Conservation (phyloP, 345 rosid species). For the Populus pruinosa region DNA sequence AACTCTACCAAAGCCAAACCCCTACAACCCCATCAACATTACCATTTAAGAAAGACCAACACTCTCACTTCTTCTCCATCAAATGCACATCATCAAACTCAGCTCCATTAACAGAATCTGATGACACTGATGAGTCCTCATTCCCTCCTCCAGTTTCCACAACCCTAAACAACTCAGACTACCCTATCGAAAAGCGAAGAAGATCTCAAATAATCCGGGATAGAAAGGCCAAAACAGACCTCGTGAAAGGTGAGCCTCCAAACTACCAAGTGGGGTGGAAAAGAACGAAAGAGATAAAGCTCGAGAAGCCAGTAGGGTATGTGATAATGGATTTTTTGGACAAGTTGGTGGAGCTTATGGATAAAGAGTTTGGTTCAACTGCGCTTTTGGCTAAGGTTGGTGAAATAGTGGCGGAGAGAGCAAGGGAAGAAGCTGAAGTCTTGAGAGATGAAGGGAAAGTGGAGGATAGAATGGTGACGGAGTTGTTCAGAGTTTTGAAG, state of each 20-base stretch:
- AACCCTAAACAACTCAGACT: slow-evolving; percentile 48
- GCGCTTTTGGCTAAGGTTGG: slow-evolving; percentile 70
- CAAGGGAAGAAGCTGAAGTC: slow-evolving; percentile 83
- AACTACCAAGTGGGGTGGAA: slow-evolving; percentile 84
- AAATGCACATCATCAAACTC: slow-evolving; percentile 36
- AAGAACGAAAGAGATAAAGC: slow-evolving; percentile 60
- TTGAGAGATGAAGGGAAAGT: slow-evolving; percentile 76
- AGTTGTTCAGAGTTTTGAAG: slow-evolving; percentile 78
- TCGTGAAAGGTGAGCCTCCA: slow-evolving; percentile 59
- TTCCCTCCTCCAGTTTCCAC: slow-evolving; percentile 43
- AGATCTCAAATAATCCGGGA: slow-evolving; percentile 58
- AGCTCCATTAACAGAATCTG: not conserved
- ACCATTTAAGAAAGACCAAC: not conserved
- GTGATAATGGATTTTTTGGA: slow-evolving; percentile 80
- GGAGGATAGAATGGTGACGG: slow-evolving; percentile 82
- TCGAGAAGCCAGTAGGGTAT: slow-evolving; percentile 74
- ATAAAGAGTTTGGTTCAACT: slow-evolving; percentile 67
- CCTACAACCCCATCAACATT: not conserved
- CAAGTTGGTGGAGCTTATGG: slow-evolving; percentile 70
- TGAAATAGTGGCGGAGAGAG: slow-evolving; percentile 85
- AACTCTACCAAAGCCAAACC: slow-evolving; percentile 1
- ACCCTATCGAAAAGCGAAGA: slow-evolving; percentile 73
- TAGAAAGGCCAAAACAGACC: slow-evolving; percentile 31
- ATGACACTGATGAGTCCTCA: not conserved
- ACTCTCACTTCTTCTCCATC: slow-evolving; percentile 1